Percentiles rank a stretch among this genome's conserved stretches.
phyloP scores from a whole-genome alignment of 495 filamentous ascomycete genomes.

The Neurospora sp. region DNA sequence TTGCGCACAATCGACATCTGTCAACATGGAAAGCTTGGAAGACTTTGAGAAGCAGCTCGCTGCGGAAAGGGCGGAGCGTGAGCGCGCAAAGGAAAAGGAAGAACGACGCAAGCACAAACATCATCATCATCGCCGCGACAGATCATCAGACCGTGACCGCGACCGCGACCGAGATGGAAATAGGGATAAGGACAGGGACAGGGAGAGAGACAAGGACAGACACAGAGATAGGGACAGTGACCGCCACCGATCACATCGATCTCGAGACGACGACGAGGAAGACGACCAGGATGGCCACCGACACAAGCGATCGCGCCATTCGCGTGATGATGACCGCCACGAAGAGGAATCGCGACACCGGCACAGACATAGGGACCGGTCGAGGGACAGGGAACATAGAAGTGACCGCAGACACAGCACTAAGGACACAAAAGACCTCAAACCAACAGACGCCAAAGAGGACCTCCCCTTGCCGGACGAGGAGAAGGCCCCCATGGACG shows the following conservation, averaged over 20 bases:
- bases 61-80: constrained; percentile 40
- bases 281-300: constrained; percentile 30
- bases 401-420: constrained; percentile 1
- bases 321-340: constrained; percentile 19
- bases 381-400: constrained; percentile 9
- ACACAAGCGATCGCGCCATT: constrained; percentile 39
- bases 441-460: constrained; percentile 36
- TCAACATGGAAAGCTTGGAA: constrained; percentile 40
- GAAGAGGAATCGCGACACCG: constrained; percentile 25
- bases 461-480: constrained; percentile 37
- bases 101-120: constrained; percentile 33
- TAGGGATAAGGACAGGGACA: constrained; percentile 18
- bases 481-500: constrained; percentile 24
- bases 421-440: constrained; percentile 25
- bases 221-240: constrained; percentile 18
- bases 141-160: constrained; percentile 27
- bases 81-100: constrained; percentile 26
- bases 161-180: constrained; percentile 23
- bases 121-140: constrained; percentile 31
- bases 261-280: constrained; percentile 30
- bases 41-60: constrained; percentile 46
- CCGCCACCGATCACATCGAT: constrained; percentile 23
- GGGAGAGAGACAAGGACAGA: constrained; percentile 27
- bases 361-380: constrained; percentile 16
- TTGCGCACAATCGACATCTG: neutral